Conservation (phyloP, 2,329 filamentous ascomycete species). For the Alternaria atra region DNA sequence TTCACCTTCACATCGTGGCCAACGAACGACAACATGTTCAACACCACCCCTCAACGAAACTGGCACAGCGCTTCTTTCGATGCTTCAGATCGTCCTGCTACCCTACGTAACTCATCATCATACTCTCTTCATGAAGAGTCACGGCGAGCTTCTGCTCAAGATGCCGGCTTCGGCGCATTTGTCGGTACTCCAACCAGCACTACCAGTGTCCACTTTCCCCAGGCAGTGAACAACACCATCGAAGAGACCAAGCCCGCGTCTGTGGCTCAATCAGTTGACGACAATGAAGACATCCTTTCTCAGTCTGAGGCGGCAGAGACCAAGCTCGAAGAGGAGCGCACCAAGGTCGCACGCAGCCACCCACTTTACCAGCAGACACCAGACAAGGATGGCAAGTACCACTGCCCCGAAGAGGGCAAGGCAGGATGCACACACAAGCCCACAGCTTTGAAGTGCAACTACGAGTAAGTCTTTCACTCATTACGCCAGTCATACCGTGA, state of each 20-base stretch:
- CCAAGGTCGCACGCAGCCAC: conserved; percentile 61
- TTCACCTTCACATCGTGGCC: conserved; percentile 41
- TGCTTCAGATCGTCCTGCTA: conserved; percentile 30
- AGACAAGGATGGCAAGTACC: conserved; percentile 81
- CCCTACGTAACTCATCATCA: conserved; percentile 40
- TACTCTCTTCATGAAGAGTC: conserved; percentile 33
- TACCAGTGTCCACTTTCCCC: conserved; percentile 36
- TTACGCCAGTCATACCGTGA: neutral
- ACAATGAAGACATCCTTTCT: conserved; percentile 42
- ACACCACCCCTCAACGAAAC: conserved; percentile 30
- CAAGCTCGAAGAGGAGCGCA: conserved; percentile 50
- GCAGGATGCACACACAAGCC: conserved; percentile 86
- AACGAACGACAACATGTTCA: conserved; percentile 36
- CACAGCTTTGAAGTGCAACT: conserved; percentile 98
- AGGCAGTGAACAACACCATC: conserved; percentile 33
- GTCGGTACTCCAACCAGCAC: conserved; percentile 46
- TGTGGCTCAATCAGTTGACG: conserved; percentile 36
- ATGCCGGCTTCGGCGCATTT: conserved; percentile 35
- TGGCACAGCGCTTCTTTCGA: conserved; percentile 33
- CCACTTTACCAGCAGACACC: conserved; percentile 74
- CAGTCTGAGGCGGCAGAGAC: conserved; percentile 41
- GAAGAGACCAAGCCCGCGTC: conserved; percentile 39
- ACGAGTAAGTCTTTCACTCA: conserved; percentile 74
- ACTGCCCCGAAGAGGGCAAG: conserved; percentile 84
- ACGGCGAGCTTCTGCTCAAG: conserved; percentile 36